Evolutionary conservation across 148 eudicot species (phyloP).

Genomic region (Camellia sinensis): DNA sequence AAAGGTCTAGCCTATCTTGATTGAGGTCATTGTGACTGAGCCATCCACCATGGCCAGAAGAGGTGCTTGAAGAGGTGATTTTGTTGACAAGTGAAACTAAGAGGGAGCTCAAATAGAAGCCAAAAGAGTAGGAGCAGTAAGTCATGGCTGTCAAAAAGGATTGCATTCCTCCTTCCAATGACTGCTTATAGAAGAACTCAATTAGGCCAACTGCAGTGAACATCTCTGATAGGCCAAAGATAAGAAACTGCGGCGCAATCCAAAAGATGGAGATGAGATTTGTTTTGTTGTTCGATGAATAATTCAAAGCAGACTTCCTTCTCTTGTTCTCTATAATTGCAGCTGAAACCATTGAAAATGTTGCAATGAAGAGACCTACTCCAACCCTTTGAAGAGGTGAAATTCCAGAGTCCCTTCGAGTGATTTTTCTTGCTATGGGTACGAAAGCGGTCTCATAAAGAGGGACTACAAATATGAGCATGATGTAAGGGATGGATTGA

Average conservation of each 20-base stretch:
- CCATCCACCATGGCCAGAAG: conserved; percentile 55
- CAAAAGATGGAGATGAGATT: conserved; percentile 57
- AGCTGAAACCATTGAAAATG: conserved; percentile 83
- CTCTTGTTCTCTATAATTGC: conserved; percentile 65
- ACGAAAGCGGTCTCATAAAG: conserved; percentile 71
- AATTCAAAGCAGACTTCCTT: conserved; percentile 15
- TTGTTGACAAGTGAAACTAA: conserved; percentile 69
- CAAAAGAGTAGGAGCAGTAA: conserved; percentile 89
- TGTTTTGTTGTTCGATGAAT: background rate
- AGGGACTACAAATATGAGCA: conserved; percentile 78
- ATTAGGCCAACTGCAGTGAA: conserved; percentile 87
- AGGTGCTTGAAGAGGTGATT: conserved; percentile 28
- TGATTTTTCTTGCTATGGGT: conserved; percentile 57
- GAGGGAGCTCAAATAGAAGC: conserved; percentile 81
- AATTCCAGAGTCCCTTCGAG: conserved; percentile 66
- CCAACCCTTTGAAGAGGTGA: conserved; percentile 81
- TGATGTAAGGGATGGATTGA: conserved; percentile 77
- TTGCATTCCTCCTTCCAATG: conserved; percentile 80
- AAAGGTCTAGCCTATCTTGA: conserved; percentile 68
- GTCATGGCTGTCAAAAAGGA: conserved; percentile 82
- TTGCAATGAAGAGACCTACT: conserved; percentile 67
- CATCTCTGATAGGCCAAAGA: conserved; percentile 92
- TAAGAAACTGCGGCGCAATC: conserved; percentile 78
- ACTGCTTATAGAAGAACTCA: conserved; percentile 88
- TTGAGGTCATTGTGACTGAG: conserved; percentile 73